Conservation (phyloP, 345 rosid genomes). For the Conringia planisiliqua region DNA sequence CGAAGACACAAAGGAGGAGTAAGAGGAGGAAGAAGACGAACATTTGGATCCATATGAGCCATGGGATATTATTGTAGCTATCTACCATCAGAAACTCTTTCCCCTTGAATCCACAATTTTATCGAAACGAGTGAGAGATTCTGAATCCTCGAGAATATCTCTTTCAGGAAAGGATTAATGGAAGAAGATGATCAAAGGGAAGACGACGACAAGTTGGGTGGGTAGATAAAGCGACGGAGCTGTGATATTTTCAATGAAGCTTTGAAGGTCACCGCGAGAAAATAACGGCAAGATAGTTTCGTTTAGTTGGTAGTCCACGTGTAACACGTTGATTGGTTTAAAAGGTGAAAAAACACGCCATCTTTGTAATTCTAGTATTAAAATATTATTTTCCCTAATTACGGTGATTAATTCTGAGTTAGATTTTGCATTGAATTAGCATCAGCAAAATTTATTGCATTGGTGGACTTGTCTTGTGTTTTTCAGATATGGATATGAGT, state of each 20-base stretch:
- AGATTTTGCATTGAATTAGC: background rate
- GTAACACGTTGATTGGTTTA: slow-evolving; percentile 1
- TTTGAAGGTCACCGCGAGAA: slow-evolving; percentile 14
- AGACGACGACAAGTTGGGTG: slow-evolving; percentile 13
- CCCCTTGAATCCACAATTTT: slow-evolving; percentile 47
- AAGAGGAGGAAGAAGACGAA: slow-evolving; percentile 60
- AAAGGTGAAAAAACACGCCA: background rate
- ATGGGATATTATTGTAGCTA: slow-evolving; percentile 57
- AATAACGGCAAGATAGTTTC: slow-evolving; percentile 17
- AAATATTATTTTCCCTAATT: background rate
- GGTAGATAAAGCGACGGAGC: slow-evolving; percentile 22
- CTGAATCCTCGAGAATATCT: background rate
- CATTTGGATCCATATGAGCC: slow-evolving; percentile 84
- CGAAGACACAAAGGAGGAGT: slow-evolving; percentile 55
- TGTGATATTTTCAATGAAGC: background rate
- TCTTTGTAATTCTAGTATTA: background rate
- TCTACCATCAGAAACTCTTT: slow-evolving; percentile 49
- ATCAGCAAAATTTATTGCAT: background rate
- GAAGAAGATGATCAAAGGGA: slow-evolving; percentile 21
- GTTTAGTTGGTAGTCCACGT: slow-evolving; percentile 10
- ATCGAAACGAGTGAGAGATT: background rate
- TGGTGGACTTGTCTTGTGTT: background rate
- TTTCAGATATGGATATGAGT: background rate
- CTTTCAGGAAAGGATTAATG: background rate
- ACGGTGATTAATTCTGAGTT: background rate